These are phyloP conservation scores for Trichoderma koningii DNA, from an alignment of 2,329 filamentous ascomycete genomes.

Conservation along the genomic window DNA sequence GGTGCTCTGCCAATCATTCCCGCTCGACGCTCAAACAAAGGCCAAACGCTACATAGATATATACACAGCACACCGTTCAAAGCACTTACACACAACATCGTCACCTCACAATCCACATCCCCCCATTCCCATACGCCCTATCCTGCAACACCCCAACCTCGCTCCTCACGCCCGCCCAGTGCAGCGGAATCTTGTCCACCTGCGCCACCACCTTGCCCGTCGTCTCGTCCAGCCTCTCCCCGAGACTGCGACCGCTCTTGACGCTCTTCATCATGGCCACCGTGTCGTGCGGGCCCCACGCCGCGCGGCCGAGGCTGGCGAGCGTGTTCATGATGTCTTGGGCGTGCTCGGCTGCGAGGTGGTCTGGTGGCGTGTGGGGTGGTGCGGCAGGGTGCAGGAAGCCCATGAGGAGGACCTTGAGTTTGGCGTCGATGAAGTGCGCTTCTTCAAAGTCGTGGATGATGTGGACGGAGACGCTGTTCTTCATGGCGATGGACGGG, in stretches of 20 bases:
- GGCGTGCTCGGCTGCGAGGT: conserved; percentile 38
- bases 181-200: conserved; percentile 60
- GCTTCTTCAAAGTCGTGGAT: conserved; percentile 52
- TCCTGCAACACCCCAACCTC: conserved; percentile 52
- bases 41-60: not conserved
- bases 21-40: not conserved
- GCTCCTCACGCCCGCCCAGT: conserved; percentile 60
- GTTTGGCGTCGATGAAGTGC: conserved; percentile 45
- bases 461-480: conserved; percentile 56
- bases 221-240: conserved; percentile 51
- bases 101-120: conserved; percentile 48
- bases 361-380: conserved; percentile 29
- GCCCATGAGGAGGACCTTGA: conserved; percentile 62
- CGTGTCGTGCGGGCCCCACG: conserved; percentile 48
- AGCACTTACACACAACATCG: not conserved
- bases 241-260: conserved; percentile 46
- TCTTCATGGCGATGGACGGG: conserved; percentile 51
- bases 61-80: not conserved
- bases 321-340: conserved; percentile 48
- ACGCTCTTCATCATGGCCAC: conserved; percentile 43
- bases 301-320: conserved; percentile 49
- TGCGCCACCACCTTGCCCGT: conserved; percentile 54
- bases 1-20: not conserved
- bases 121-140: conserved; percentile 51
- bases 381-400: conserved; percentile 49